Percentiles rank a stretch among this genome's conserved stretches.
These are phyloP conservation scores for Rhodotorula sp. DNA, from an alignment of 1,284 basidiomycete genomes.

Conservation along the genomic window DNA sequence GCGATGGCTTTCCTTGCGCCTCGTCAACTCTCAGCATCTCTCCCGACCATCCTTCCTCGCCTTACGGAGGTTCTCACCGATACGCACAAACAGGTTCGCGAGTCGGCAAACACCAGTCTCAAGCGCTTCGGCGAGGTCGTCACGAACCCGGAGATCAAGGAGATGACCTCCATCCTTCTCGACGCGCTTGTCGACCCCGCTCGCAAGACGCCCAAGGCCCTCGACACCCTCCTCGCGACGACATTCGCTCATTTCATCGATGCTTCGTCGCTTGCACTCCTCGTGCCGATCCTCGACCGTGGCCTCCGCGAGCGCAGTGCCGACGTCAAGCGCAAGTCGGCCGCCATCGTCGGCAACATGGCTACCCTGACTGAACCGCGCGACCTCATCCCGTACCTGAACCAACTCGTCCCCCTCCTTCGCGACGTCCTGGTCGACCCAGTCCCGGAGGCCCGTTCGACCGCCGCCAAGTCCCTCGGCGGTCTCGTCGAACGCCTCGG, in stretches of 20 bases:
- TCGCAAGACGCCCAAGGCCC: conserved; percentile 77
- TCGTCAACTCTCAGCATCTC: conserved; percentile 86
- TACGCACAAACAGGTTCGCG: conserved; percentile 92
- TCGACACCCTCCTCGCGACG: conserved; percentile 81
- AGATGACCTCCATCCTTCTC: conserved; percentile 83
- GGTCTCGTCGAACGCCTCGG: conserved; percentile 94
- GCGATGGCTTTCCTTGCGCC: conserved; percentile 99
- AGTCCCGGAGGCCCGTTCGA: conserved; percentile 78
- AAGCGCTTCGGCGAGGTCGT: conserved; percentile 87
- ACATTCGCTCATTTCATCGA: conserved; percentile 99
- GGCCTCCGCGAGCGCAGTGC: conserved; percentile 89
- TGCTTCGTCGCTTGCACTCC: conserved; percentile 92
- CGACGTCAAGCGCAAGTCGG: conserved; percentile 91
- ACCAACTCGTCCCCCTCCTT: conserved; percentile 82
- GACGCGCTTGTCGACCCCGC: conserved; percentile 95
- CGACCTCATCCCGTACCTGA: conserved; percentile 94
- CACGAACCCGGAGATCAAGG: conserved; percentile 71
- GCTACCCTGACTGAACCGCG: conserved; percentile 79
- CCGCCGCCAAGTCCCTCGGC: conserved; percentile 95
- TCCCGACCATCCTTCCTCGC: conserved; percentile 94
- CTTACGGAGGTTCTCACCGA: conserved; percentile 94
- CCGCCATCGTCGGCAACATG: conserved; percentile 95
- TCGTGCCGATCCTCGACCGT: conserved; percentile 92
- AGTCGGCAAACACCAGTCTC: conserved; percentile 89
- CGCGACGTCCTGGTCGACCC: conserved; percentile 76